Evolutionary conservation across 1,284 basidiomycete genomes (phyloP), one percentile per base, ranked within the genome.

Genomic region (Rhodotorula sp.): DNA sequence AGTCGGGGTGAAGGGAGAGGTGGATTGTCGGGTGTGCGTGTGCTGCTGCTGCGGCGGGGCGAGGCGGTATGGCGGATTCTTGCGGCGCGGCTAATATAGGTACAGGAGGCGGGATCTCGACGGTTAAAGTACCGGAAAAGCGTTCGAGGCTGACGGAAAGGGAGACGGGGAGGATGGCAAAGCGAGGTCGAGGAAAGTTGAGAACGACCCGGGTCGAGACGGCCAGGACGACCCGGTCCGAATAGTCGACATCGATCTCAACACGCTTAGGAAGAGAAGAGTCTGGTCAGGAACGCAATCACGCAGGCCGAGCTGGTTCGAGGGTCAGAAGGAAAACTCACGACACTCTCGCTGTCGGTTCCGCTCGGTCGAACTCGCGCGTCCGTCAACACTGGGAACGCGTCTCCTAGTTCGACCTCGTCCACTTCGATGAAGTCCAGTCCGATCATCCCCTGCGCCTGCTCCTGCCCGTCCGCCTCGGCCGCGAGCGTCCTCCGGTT

Each of bases 201-300:
- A 86, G 79, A 26, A 85, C 78, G 7, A 86, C 81, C n/a, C 83
- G 81, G 0, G 85, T 86, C 20, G 84, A 83, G 48, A 86, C 79
- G 8, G 83, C 81, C 7, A 86, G 78, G 7, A 83, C 82, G 45
- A 85, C 79, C 14, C 82, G 81, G 75, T 86, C 85, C 20, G 80
- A 77, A 73, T 85, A 86, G 76, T 86, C 85, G 51, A 86, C 73
- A 73, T 86, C 85, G 30, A 86, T 80, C 77, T 86, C 85, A 58
- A 85, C 82, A 58, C 84, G 80, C 82, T 83, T 71, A 8, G 1
- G 22, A 29, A 2, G 6, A 30, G 20, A n/a, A n/a, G n/a, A n/a
- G n/a, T 42, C 2, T 14, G 29, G 53, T 24, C 24, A 14, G 49
- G 10, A 26, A n/a, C 20, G 49, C 22, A 53, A 7, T 15, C 7